Evolutionary conservation across 768 basidiomycete genomes (phyloP), one percentile per base, ranked within the genome.

Genomic region (Strobilomyces dryophilus): DNA sequence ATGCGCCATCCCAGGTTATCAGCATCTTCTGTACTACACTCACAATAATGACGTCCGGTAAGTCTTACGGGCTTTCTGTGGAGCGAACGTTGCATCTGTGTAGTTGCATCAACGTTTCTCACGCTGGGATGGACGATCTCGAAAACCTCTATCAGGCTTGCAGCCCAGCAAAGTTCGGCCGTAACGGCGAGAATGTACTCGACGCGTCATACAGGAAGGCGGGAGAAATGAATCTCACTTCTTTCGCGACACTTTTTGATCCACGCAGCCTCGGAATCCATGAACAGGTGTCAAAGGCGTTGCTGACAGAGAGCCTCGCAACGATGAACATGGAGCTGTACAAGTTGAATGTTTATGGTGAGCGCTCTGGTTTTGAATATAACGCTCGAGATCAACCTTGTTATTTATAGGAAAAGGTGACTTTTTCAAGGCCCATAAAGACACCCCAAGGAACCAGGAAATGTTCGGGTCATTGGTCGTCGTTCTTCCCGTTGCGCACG

Each of bases 221-320:
- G 0, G 72, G 75, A 2, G 79, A 80, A 64, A 58, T 81, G 60
- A 75, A 78, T 39, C 34, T 53, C 0, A 40, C 48, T 1, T 48
- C 66, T 8, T 80, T 81, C 54, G 42, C 72, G 0, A 63, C 48
- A 0, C 36, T 27, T n/a, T 44, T 52, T 15, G 45, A 55, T 20
- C 45, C 50, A 1, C 41, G 21, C 29, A 32, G 18, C 12, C 36
- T 54, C 21, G 34, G 55, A 4, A 43, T 53, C 27, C 44, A 49
- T 21, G 24, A 53, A 10, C 42, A 29, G 14, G 21, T 47, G 1
- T 45, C 44, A 8, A 40, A 34, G 17, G 40, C 17, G 8, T 44
- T 57, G 40, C 49, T 57, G 15, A 53, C 58, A 1, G 2, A 27
- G 37, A 18, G 15, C 14, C 4, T 20, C 3, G 48, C 54, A 7